These are phyloP conservation scores for Scleroderma citrinum DNA, from an alignment of 768 basidiomycete genomes.

Conservation along the genomic window DNA sequence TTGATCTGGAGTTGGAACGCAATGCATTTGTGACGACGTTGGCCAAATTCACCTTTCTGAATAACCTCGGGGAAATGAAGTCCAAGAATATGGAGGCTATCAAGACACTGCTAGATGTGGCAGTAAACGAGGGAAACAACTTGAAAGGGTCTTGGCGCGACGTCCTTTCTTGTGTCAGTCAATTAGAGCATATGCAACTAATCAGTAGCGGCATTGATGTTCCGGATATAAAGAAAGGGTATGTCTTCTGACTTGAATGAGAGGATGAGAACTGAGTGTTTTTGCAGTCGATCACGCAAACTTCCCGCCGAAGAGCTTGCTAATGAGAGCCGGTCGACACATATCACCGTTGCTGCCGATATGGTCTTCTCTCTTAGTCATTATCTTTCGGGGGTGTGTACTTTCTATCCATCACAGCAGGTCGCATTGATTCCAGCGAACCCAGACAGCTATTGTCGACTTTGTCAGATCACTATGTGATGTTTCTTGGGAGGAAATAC, in stretches of 20 bases:
- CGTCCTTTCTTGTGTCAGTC: conserved; percentile 94
- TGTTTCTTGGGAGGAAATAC: conserved; percentile 99
- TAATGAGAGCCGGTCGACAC: conserved; percentile 93
- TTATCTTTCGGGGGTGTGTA: conserved; percentile 87
- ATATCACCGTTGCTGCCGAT: conserved; percentile 97
- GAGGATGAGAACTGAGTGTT: conserved; percentile 6
- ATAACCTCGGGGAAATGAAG: conserved; percentile 98
- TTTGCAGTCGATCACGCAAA: conserved; percentile 44
- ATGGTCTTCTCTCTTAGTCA: conserved; percentile 98
- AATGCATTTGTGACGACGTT: conserved; percentile 98
- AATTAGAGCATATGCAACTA: conserved; percentile 97
- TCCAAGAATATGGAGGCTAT: conserved; percentile 99
- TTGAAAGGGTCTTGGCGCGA: conserved; percentile 96
- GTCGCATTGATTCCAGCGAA: conserved; percentile 6
- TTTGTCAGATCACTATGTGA: conserved; percentile 95
- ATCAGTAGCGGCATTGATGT: conserved; percentile 88
- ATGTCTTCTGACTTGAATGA: conserved; percentile 20
- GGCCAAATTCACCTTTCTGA: conserved; percentile 94
- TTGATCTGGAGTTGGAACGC: conserved; percentile 95
- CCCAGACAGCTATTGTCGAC: conserved; percentile 91
- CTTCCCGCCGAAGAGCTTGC: conserved; percentile 89
- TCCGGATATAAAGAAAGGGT: conserved; percentile 80
- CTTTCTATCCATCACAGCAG: not conserved
- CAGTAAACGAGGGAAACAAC: conserved; percentile 94
- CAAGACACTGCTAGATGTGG: conserved; percentile 89